phyloP scores from a whole-genome alignment of 2,329 filamentous ascomycete genomes.

The Talaromyces piceae region DNA sequence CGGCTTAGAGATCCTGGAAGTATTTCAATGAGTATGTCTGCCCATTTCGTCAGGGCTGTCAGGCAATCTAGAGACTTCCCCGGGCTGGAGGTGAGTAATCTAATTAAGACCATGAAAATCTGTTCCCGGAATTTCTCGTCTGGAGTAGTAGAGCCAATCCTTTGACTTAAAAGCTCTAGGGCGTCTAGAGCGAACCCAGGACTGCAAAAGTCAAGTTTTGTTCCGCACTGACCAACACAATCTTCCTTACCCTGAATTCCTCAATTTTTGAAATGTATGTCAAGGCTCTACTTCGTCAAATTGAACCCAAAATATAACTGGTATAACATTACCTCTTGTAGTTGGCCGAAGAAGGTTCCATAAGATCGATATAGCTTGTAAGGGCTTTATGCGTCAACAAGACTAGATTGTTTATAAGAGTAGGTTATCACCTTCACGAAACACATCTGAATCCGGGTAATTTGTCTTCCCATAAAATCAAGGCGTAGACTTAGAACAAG shows the following conservation, averaged over 20 bases:
- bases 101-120: constrained; percentile 59
- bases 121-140: constrained; percentile 60
- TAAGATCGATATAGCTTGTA: constrained; percentile 52
- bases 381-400: constrained; percentile 40
- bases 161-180: constrained; percentile 57
- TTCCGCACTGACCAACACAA: background rate
- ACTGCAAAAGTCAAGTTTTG: constrained; percentile 17
- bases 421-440: constrained; percentile 32
- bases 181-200: constrained; percentile 35
- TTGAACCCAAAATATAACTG: background rate
- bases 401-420: background rate
- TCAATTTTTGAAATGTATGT: constrained; percentile 61
- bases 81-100: constrained; percentile 51
- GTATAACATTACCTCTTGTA: constrained; percentile 48
- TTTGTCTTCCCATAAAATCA: constrained; percentile 49
- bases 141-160: constrained; percentile 46
- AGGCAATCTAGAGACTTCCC: constrained; percentile 28
- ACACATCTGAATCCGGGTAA: constrained; percentile 30
- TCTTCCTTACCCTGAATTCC: constrained; percentile 46
- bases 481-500: constrained; percentile 61
- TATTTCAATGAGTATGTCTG: constrained; percentile 34
- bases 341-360: constrained; percentile 54
- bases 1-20: constrained; percentile 46
- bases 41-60: constrained; percentile 17
- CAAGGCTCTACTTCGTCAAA: constrained; percentile 41